These are phyloP conservation scores for Boletus rufocinnamomeus DNA, from an alignment of 768 basidiomycete species.

Conservation along the genomic window DNA sequence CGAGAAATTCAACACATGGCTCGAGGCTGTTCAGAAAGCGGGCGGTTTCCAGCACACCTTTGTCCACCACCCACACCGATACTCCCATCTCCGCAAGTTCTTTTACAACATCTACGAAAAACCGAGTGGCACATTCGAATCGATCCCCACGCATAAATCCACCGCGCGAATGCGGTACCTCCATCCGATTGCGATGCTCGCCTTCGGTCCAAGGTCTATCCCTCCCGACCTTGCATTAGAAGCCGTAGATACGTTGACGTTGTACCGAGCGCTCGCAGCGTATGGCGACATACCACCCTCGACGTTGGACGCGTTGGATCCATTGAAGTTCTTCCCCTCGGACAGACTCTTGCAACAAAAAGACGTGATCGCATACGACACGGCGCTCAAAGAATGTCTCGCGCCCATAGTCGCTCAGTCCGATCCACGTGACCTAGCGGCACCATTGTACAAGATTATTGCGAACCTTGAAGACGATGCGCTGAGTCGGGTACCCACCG, in stretches of 20 bases:
- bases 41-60: constrained; percentile 61
- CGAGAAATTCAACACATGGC: constrained; percentile 65
- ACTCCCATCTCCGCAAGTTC: constrained; percentile 73
- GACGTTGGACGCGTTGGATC: constrained; percentile 38
- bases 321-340: constrained; percentile 46
- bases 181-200: constrained; percentile 64
- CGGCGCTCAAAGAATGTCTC: constrained; percentile 48
- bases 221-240: constrained; percentile 69
- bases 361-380: constrained; percentile 63
- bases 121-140: constrained; percentile 31
- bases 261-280: constrained; percentile 48
- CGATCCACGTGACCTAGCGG: constrained; percentile 36
- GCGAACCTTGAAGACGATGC: constrained; percentile 42
- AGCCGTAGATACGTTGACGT: constrained; percentile 52
- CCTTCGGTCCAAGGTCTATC: constrained; percentile 49
- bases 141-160: constrained; percentile 39
- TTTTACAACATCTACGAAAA: constrained; percentile 44
- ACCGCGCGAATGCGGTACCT: constrained; percentile 52
- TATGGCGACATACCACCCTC: constrained; percentile 27
- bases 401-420: constrained; percentile 37
- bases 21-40: constrained; percentile 57
- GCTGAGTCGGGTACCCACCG: constrained; percentile 23
- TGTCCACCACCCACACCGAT: constrained; percentile 66
- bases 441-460: constrained; percentile 43
- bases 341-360: constrained; percentile 51